Conservation (phyloP, 495 filamentous ascomycete species). For the Aspergillus cristatus region DNA sequence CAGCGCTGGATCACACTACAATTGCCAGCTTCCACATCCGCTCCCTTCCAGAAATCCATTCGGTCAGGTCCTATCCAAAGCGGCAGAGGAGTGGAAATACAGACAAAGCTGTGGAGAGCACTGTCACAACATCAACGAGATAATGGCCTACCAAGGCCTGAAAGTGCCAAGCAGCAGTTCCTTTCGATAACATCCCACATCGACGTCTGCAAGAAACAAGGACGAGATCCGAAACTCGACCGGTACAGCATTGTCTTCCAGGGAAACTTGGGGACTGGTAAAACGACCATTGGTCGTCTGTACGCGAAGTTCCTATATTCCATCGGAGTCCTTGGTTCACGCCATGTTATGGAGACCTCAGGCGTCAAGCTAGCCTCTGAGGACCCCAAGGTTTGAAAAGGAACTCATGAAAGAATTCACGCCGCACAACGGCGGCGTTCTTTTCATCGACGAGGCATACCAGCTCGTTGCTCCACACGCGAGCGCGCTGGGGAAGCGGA, state of each 20-base stretch:
- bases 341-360: background rate
- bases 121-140: background rate
- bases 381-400: background rate
- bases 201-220: background rate
- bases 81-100: background rate
- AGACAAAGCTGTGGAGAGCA: background rate
- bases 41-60: too few species aligned
- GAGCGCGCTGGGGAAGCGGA: conserved; percentile 1
- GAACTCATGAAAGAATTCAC: background rate
- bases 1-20: too few species aligned
- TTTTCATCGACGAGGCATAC: conserved; percentile 67
- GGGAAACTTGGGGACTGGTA: background rate
- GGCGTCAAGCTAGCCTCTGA: background rate
- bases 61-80: background rate
- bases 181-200: background rate
- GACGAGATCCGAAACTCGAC: background rate
- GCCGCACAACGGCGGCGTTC: conserved; percentile 20
- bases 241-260: background rate
- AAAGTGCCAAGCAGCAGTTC: background rate
- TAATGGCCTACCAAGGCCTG: background rate
- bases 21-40: too few species aligned
- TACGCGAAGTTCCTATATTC: background rate
- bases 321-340: background rate
- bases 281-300: background rate
- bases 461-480: conserved; percentile 17